Conservation (phyloP, 306 rosid species). For the peach (Prunus persica) region DNA sequence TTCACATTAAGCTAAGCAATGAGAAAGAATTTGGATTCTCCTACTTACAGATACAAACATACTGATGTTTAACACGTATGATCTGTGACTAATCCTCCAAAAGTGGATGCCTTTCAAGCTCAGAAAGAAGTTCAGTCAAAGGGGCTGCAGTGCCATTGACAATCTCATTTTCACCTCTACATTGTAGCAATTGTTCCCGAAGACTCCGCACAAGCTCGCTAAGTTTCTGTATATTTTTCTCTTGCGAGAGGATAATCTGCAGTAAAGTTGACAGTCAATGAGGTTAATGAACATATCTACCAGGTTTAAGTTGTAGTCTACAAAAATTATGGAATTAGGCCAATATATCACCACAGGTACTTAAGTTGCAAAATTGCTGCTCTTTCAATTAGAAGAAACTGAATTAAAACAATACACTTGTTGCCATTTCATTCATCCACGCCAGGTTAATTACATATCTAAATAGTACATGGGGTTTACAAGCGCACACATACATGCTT, state of each 20-base stretch:
- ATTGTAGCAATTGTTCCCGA: constrained; percentile 39
- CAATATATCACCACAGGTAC: neutral
- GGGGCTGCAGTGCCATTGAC: constrained; percentile 36
- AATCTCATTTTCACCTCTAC: constrained; percentile 41
- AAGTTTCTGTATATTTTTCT: constrained; percentile 55
- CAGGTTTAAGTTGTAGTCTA: neutral
- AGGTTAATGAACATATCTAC: neutral
- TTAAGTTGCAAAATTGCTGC: neutral
- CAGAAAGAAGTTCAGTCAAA: constrained; percentile 44
- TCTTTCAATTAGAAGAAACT: neutral
- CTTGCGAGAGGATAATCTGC: constrained; percentile 70
- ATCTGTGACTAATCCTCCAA: constrained; percentile 42
- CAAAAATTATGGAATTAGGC: neutral
- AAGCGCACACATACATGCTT: neutral
- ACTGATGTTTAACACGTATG: constrained; percentile 8
- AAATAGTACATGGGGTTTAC: neutral
- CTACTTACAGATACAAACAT: constrained; percentile 27
- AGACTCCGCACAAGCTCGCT: constrained; percentile 51
- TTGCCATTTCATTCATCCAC: neutral
- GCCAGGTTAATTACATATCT: neutral
- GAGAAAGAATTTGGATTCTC: constrained; percentile 18
- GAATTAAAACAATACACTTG: neutral
- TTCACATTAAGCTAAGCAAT: constrained; percentile 14
- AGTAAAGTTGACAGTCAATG: neutral
- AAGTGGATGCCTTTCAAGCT: constrained; percentile 40